A percentile compares a stretch with the other conserved stretches of the same genome.
phyloP scores from a whole-genome alignment of 2,329 filamentous ascomycete genomes.

The Didymosphaeria variabile region DNA sequence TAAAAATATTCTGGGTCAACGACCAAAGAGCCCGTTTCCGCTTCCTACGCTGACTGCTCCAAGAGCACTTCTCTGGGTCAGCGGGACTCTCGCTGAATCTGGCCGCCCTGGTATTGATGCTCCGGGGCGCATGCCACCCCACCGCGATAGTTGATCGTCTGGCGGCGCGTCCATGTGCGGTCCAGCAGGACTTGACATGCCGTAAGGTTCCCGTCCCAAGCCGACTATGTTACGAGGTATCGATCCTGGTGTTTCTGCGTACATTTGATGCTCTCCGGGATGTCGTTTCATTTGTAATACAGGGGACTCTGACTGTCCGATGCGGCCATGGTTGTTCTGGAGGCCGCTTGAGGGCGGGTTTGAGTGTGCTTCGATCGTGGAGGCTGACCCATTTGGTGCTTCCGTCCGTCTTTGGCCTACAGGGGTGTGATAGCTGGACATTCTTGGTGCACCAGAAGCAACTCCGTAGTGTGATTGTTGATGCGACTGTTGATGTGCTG shows the following conservation, averaged over 20 bases:
- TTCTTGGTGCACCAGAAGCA: conserved; percentile 33
- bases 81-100: conserved; percentile 30
- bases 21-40: conserved; percentile 39
- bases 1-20: conserved; percentile 27
- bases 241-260: conserved; percentile 38
- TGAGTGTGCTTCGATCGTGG: conserved; percentile 50
- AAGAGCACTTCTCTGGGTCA: conserved; percentile 42
- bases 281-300: conserved; percentile 50
- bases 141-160: conserved; percentile 41
- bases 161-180: conserved; percentile 31
- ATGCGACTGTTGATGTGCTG: conserved; percentile 49
- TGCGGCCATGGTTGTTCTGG: conserved; percentile 35
- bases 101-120: conserved; percentile 35
- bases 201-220: conserved; percentile 39
- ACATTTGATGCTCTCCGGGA: conserved; percentile 37
- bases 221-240: conserved; percentile 35
- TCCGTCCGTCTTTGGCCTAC: conserved; percentile 47
- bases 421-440: conserved; percentile 48
- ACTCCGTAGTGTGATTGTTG: conserved; percentile 45
- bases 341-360: conserved; percentile 47
- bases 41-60: conserved; percentile 44
- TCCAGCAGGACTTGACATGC: conserved; percentile 41
- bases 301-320: conserved; percentile 47
- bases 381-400: conserved; percentile 49
- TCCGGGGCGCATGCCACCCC: conserved; percentile 30